Conservation (phyloP, 768 basidiomycete species). For the Dictyophora rubrovolvata region DNA sequence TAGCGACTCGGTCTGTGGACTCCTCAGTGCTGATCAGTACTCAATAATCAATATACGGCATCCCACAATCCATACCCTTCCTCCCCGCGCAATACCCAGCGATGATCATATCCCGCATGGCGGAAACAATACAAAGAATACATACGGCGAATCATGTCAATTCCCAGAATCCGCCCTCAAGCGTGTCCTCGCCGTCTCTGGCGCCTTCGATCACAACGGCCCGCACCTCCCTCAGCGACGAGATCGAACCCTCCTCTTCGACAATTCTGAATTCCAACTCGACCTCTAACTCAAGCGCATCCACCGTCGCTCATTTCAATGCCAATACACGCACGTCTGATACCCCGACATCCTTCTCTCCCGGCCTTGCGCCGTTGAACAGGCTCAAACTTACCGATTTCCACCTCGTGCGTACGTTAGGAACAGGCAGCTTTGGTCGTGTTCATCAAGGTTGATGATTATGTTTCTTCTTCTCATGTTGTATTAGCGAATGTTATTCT, state of each 20-base stretch:
- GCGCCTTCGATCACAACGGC: conserved; percentile 9
- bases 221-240: conserved; percentile 8
- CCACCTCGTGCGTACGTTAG: conserved; percentile 71
- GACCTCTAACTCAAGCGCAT: conserved; percentile 1
- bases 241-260: conserved; percentile 2
- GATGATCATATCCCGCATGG: conserved; percentile 8
- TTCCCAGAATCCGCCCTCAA: conserved; percentile 1
- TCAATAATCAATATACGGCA: neutral
- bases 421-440: conserved; percentile 96
- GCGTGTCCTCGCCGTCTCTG: conserved; percentile 5
- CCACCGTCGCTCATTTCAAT: neutral
- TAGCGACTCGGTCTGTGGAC: neutral
- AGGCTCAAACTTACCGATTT: conserved; percentile 69
- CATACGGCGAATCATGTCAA: neutral
- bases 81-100: neutral
- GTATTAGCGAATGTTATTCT: conserved; percentile 5
- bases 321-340: neutral
- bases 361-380: conserved; percentile 14
- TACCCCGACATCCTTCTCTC: neutral
- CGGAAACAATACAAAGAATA: conserved; percentile 7
- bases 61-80: neutral
- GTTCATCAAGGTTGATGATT: conserved; percentile 66
- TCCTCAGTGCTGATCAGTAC: no score
- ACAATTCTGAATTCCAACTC: neutral
- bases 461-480: neutral